Evolutionary conservation across 2,329 filamentous ascomycete genomes (phyloP).

Genomic region (Aaosphaeria arxii): DNA sequence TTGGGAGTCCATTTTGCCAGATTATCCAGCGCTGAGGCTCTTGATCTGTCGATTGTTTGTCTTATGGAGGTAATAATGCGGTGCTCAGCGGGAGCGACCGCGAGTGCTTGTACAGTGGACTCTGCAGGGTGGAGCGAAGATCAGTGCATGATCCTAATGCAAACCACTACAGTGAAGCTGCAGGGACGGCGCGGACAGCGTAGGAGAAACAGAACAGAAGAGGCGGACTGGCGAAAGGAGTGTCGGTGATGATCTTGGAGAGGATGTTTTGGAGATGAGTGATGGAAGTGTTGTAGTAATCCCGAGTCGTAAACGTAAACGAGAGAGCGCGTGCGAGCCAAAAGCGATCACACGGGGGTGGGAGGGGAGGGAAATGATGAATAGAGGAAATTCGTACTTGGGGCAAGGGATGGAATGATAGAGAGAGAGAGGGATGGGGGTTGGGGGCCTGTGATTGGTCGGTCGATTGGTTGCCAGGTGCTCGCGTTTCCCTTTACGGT

Average conservation of each 20-base stretch:
- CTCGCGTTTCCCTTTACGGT: too few relatives aligned
- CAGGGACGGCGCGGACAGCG: not conserved
- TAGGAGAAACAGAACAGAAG: not conserved
- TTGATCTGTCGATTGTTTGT: not conserved
- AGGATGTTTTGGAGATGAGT: too few relatives aligned
- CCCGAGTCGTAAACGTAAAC: not conserved
- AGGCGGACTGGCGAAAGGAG: not conserved
- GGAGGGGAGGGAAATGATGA: too few relatives aligned
- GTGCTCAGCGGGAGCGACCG: not conserved
- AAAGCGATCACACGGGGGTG: too few relatives aligned
- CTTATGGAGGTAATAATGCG: constrained; percentile 1
- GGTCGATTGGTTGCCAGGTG: too few relatives aligned
- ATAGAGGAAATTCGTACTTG: too few relatives aligned
- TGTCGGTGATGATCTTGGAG: too few relatives aligned
- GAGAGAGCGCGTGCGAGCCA: not conserved
- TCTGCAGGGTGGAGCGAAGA: constrained; percentile 9
- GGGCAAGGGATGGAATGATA: too few relatives aligned
- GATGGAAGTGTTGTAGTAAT: too few relatives aligned
- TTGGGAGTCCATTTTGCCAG: constrained; percentile 18
- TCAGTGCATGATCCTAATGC: constrained; percentile 14
- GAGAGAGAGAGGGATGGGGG: too few relatives aligned
- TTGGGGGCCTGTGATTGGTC: too few relatives aligned
- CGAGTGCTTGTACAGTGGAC: not conserved
- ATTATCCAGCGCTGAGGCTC: constrained; percentile 2
- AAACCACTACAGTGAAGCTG: constrained; percentile 2